Evolutionary conservation across 2,329 filamentous ascomycete genomes (phyloP), one percentile per base, ranked within the genome.

Genomic region (Madurella fahalii): DNA sequence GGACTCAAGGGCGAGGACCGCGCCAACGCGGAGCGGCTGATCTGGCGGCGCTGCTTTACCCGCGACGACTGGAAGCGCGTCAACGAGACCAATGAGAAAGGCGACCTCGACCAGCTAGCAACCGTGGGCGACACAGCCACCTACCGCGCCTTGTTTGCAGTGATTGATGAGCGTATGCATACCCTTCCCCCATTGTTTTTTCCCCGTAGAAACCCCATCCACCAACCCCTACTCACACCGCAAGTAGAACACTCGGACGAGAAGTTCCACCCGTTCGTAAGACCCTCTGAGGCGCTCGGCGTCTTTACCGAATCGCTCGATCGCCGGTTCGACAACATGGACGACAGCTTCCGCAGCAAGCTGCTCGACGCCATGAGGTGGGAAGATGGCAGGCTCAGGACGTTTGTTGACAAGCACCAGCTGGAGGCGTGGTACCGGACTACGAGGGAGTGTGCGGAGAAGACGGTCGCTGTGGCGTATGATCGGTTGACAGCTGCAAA

Each of bases 11-110:
- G 74, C 60, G 84, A 75, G 16, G 78, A 81, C n/a, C 77, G 81
- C 44, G 78, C 79, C 59, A 78, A 85, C 59, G 79, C 79, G 5
- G 77, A 78, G 67, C 72, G 75, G 15, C 73, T 84, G 40, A 89
- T 97, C 58, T 99, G 94, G 94, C 87, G 94, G 66, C 84, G 94
- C 51, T 86, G 90, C 58, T 88, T 88, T 65, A 80, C 93, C 61
- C 83, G 85, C 47, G 92, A 96, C 68, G 83, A 96, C 67, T 99
- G 94, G 94, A 75, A 80, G 25, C 77, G 75, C 55, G 81, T 95
- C 66, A 93, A 94, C 66, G 84, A 89, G 61, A 93, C 88, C 0
- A 83, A 86, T 46, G 77, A 86, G 56, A 87, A 89, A 67, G 83
- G 84, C 53, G 91, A 95, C 64, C 72, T 75, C 2, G 80, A 88